Percentiles rank a stretch among this genome's conserved stretches.
These are phyloP conservation scores for Tetragonia tetragonoides DNA, from an alignment of 148 eudicot genomes.

Conservation along the genomic window DNA sequence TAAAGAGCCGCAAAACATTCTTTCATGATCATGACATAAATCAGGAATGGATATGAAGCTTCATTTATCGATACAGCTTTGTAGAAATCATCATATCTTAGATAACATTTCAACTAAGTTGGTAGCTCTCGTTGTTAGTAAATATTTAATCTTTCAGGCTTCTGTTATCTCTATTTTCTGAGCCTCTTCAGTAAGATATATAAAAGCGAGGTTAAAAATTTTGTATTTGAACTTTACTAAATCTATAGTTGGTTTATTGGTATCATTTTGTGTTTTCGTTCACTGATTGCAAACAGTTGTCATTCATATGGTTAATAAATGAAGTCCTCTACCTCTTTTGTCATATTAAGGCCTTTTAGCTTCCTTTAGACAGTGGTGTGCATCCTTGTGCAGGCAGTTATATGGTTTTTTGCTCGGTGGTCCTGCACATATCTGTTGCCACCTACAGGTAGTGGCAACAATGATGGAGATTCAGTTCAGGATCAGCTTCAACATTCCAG, in stretches of 20 bases:
- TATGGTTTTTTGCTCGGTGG: slow-evolving; percentile 98
- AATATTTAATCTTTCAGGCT: no score
- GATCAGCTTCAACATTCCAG: slow-evolving; percentile 36
- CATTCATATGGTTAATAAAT: neutral
- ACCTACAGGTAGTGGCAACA: slow-evolving; percentile 39
- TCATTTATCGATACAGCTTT: no score
- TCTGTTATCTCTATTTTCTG: no score
- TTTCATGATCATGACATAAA: slow-evolving; percentile 18
- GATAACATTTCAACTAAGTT: no score
- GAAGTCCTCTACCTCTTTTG: neutral
- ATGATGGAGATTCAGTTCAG: slow-evolving; percentile 21
- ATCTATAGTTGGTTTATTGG: no score
- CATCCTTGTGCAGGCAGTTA: slow-evolving; percentile 58
- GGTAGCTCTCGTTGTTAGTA: no score
- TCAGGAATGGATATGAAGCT: no score
- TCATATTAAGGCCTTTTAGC: neutral
- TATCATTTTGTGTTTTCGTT: neutral
- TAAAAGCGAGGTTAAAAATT: no score
- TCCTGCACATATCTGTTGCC: slow-evolving; percentile 81
- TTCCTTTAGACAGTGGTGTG: slow-evolving; percentile 4
- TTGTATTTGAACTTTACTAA: no score
- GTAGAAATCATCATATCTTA: neutral
- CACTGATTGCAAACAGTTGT: neutral
- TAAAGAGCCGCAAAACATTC: neutral
- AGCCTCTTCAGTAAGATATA: no score